Evolutionary conservation across 1,139 yeast genomes (phyloP), one percentile per base, ranked within the genome.

Genomic region (Torulaspora globosa): DNA sequence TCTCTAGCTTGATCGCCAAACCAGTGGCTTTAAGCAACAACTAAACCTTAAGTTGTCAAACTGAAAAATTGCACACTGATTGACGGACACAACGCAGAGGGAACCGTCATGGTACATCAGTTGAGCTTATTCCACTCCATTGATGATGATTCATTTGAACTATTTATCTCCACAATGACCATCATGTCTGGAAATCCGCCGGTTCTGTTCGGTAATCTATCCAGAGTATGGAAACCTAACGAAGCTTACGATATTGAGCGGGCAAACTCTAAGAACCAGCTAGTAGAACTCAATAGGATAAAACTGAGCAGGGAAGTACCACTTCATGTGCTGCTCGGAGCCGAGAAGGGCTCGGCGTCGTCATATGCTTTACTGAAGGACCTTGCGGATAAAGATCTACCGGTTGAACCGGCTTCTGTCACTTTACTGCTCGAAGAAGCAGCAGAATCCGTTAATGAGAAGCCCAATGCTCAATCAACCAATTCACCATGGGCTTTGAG

Each of bases 401-500:
- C 50, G 23, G 21, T 51, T 18, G 51, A 50, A 16, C 34, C 46
- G 3, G 24, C 29, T 11, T 16, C 15, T 4, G 27, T 48, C n/a
- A 12, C 31, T 7, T 11, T 38, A 4, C 37, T 44, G 11, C 41
- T 48, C 6, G 41, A 39, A 14, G 40, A 30, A 10, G 19, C 32
- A 14, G 10, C 38, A 7, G 23, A 36, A 10, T 19, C 36, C 3
- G 27, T 37, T 18, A 27, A 27, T 15, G 39, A 12, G 14, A 44
- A 46, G 3, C 1, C 18, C 9, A 15, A 6, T 1, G n/a, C 16
- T 3, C 11, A 6, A 10, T 14, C 19, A 10, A 3, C 33, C 27
- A 29, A 4, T 14, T 26, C 39, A 5, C 42, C 57, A 12, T 85
- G 95, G 95, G 74, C 82, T 1, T 58, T 88, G 24, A 84, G 80